Conservation (phyloP, 179 eudicot genomes). For the Beta corolliflora region DNA sequence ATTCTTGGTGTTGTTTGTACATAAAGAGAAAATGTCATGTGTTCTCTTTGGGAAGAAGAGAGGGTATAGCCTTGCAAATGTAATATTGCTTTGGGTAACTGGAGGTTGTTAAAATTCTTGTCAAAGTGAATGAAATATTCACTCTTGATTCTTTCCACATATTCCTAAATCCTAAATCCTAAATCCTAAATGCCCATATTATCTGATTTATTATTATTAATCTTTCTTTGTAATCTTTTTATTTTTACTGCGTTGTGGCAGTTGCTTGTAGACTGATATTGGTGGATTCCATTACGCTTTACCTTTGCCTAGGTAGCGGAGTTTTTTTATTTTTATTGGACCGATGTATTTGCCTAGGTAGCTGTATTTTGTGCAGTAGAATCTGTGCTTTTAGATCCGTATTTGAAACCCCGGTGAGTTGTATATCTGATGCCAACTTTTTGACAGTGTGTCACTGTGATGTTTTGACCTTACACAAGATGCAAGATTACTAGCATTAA, state of each 20-base stretch:
- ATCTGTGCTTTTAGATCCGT: neutral
- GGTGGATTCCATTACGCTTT: neutral
- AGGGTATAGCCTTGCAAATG: slow-evolving; percentile 23
- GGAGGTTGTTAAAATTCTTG: slow-evolving; percentile 22
- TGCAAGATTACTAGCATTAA: neutral
- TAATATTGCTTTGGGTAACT: slow-evolving; percentile 13
- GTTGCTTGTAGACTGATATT: no score
- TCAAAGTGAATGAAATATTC: slow-evolving; percentile 32
- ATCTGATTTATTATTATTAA: neutral
- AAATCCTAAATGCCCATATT: neutral
- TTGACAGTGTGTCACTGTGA: neutral
- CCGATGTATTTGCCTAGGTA: no score
- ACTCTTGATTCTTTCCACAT: slow-evolving; percentile 27
- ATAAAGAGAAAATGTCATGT: slow-evolving; percentile 21
- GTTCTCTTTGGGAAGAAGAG: slow-evolving; percentile 25
- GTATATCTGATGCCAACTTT: neutral
- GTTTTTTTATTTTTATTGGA: neutral
- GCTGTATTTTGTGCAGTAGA: no score
- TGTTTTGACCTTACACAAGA: neutral
- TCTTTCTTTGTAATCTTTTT: neutral
- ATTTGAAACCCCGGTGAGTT: neutral
- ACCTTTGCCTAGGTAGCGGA: neutral
- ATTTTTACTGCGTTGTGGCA: neutral
- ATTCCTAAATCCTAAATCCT: neutral
- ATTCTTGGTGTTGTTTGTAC: slow-evolving; percentile 24